Evolutionary conservation across 1,284 basidiomycete genomes (phyloP).

Genomic region (Ceratobasidium sp.): DNA sequence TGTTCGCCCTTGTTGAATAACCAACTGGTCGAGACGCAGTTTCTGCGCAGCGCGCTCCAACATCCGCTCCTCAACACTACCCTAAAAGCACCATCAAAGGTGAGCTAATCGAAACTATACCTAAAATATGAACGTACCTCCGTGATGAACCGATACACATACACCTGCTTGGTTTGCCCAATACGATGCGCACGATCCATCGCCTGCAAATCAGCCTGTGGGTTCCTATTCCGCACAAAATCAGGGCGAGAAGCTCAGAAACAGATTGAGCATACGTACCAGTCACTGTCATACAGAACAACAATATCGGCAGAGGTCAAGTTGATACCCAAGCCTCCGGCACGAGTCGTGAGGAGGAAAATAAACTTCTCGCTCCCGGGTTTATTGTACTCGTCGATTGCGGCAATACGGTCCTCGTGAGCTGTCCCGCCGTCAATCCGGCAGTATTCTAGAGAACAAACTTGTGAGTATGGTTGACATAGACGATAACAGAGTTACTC

Average conservation of each 20-base stretch:
- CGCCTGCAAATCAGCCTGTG: constrained; percentile 98
- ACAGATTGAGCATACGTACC: constrained; percentile 64
- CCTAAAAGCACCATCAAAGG: constrained; percentile 54
- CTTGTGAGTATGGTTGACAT: too few species aligned
- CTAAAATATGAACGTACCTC: constrained; percentile 64
- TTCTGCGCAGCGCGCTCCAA: constrained; percentile 98
- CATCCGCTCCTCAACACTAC: constrained; percentile 97
- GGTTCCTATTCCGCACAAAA: constrained; percentile 75
- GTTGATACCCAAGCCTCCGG: constrained; percentile 99
- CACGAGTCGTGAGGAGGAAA: constrained; percentile 96
- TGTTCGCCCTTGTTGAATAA: constrained; percentile 96
- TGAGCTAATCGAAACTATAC: not conserved
- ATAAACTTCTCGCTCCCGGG: constrained; percentile 96
- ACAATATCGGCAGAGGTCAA: constrained; percentile 96
- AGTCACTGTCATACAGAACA: constrained; percentile 97
- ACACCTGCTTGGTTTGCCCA: constrained; percentile 98
- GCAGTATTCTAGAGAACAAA: constrained; percentile 81
- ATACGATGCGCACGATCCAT: constrained; percentile 99
- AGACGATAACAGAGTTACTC: constrained; percentile 56
- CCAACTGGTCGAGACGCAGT: constrained; percentile 94
- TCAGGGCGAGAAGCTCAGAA: too few species aligned
- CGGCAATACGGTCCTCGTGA: constrained; percentile 95
- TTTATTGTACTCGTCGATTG: constrained; percentile 99
- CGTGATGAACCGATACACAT: constrained; percentile 98
- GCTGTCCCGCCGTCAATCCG: constrained; percentile 96